A percentile compares a stretch with the other conserved stretches of the same genome.
Evolutionary conservation across 257 asterid species (phyloP).

Genomic region (Ehretia macrophylla): DNA sequence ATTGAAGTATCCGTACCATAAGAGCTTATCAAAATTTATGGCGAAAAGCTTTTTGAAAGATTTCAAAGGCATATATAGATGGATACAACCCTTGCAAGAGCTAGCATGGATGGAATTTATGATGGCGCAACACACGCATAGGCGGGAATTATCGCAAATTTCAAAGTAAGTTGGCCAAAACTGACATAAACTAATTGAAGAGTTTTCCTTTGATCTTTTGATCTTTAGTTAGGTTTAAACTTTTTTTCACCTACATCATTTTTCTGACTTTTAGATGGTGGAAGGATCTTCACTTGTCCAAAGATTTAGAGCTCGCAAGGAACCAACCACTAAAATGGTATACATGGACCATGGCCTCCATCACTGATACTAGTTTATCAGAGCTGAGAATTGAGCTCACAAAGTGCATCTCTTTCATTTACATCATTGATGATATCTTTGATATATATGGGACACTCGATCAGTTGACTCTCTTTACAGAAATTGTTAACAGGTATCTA

Average conservation of each 20-base stretch:
- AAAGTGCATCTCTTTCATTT: constrained; percentile 24
- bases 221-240: too few species aligned
- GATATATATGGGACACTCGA: constrained; percentile 28
- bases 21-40: constrained; percentile 24
- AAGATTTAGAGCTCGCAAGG: constrained; percentile 31
- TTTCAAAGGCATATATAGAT: constrained; percentile 8
- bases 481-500: constrained; percentile 28
- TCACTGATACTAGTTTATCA: constrained; percentile 18
- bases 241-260: background rate
- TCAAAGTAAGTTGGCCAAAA: constrained; percentile 31
- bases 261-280: constrained; percentile 39
- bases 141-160: constrained; percentile 30
- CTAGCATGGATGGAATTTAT: constrained; percentile 24
- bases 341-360: constrained; percentile 26
- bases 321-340: constrained; percentile 39
- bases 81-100: constrained; percentile 24
- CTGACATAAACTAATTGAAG: too few species aligned
- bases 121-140: constrained; percentile 13
- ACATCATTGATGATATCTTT: constrained; percentile 34
- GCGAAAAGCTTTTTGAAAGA: constrained; percentile 2
- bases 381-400: constrained; percentile 25
- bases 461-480: constrained; percentile 19
- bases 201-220: too few species aligned
- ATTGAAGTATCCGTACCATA: constrained; percentile 38
- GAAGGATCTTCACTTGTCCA: constrained; percentile 27